phyloP scores from a whole-genome alignment of 208 protist species.

The Porcisia deanei region DNA sequence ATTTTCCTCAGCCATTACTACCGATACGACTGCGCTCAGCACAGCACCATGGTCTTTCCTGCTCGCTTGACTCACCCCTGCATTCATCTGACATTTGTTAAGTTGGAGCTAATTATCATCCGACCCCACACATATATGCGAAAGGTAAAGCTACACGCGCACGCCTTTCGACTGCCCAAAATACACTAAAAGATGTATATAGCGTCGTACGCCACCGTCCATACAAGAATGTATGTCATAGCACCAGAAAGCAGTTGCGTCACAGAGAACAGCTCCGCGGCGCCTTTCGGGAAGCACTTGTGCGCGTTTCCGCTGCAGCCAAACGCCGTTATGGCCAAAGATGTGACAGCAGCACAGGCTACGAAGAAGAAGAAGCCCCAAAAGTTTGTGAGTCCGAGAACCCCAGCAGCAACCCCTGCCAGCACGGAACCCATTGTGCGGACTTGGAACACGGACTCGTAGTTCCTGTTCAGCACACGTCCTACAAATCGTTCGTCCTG shows the following conservation, averaged over 20 bases:
- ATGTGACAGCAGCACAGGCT: constrained; percentile 51
- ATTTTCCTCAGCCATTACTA: neutral
- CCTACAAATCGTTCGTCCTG: constrained; percentile 61
- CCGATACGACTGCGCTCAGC: neutral
- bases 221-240: constrained; percentile 86
- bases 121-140: neutral
- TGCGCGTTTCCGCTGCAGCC: constrained; percentile 54
- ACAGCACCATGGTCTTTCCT: neutral
- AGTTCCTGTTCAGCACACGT: constrained; percentile 56
- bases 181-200: constrained; percentile 85
- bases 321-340: constrained; percentile 53
- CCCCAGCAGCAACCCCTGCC: constrained; percentile 71
- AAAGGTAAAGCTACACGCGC: neutral
- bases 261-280: constrained; percentile 67
- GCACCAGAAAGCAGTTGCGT: constrained; percentile 56
- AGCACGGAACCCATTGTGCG: constrained; percentile 76
- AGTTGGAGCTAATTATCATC: constrained; percentile 4
- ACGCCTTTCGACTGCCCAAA: neutral
- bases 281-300: constrained; percentile 80
- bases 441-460: constrained; percentile 60
- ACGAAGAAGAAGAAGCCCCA: constrained; percentile 75
- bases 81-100: neutral
- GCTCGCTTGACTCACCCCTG: neutral
- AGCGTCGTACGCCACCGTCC: constrained; percentile 87
- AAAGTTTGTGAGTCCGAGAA: constrained; percentile 76